Evolutionary conservation across 192 early-diverging fungal species (phyloP).

Genomic region (Podila minutissima): DNA sequence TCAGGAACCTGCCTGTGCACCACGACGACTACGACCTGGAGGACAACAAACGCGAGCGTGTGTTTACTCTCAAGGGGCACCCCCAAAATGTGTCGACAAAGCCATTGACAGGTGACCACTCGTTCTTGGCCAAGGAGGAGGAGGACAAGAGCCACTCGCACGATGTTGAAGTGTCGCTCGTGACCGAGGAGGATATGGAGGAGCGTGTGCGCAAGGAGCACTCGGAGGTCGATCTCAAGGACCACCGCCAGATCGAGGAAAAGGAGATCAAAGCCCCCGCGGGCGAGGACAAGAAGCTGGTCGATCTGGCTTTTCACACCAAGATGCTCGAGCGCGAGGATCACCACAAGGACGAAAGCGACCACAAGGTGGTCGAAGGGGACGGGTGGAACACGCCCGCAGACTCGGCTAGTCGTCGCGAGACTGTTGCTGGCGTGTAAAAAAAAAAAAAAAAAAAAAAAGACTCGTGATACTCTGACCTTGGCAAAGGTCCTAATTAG

Average conservation of each 20-base stretch:
- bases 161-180: constrained; percentile 13
- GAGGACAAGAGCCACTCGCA: neutral
- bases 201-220: neutral
- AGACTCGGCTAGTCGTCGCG: constrained; percentile 23
- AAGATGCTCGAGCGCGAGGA: constrained; percentile 21
- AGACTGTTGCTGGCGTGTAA: constrained; percentile 32
- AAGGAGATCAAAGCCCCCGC: constrained; percentile 13
- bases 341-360: constrained; percentile 1
- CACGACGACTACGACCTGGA: constrained; percentile 25
- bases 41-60: constrained; percentile 19
- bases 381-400: constrained; percentile 37
- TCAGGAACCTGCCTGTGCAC: constrained; percentile 17
- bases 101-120: neutral
- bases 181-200: constrained; percentile 5
- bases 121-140: neutral
- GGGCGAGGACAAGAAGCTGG: constrained; percentile 6
- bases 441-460: constrained; percentile 5
- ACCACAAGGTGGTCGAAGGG: constrained; percentile 13
- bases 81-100: neutral
- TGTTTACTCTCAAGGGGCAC: constrained; percentile 8
- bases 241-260: neutral
- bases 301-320: constrained; percentile 6
- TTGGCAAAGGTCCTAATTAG: too few relatives aligned
- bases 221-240: neutral
- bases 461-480: too few relatives aligned